A percentile compares a stretch with the other conserved stretches of the same genome.
These are phyloP conservation scores for Dalechampia spathulata DNA, from an alignment of 441 rosid species.

Conservation along the genomic window DNA sequence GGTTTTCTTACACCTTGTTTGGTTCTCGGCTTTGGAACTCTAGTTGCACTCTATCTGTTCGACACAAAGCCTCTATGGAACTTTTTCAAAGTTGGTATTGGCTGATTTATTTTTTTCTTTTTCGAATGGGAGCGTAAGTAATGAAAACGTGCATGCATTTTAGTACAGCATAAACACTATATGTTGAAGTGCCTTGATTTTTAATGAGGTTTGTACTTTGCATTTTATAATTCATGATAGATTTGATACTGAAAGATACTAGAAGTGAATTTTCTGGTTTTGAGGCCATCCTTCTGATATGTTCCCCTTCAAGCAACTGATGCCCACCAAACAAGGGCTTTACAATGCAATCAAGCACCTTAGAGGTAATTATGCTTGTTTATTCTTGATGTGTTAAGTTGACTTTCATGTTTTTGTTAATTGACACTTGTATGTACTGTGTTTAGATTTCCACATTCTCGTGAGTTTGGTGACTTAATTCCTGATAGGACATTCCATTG, in stretches of 20 bases:
- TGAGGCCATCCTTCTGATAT: conserved; percentile 15
- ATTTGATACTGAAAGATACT: background rate
- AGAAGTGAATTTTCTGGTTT: background rate
- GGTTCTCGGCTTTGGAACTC: background rate
- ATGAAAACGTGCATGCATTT: background rate
- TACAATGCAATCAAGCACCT: conserved; percentile 19
- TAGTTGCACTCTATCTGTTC: background rate
- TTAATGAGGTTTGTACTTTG: background rate
- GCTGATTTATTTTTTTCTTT: background rate
- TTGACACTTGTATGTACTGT: background rate
- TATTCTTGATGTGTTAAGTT: background rate
- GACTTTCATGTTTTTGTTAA: background rate
- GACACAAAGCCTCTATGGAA: conserved; percentile 2
- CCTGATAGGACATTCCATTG: background rate
- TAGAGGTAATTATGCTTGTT: conserved; percentile 25
- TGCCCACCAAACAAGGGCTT: conserved; percentile 22
- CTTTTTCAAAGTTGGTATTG: background rate
- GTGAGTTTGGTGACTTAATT: background rate
- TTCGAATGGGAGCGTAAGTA: background rate
- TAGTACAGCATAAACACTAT: background rate
- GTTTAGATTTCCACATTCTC: background rate
- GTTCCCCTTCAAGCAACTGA: conserved; percentile 34
- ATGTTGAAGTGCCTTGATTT: background rate
- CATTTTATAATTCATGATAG: background rate
- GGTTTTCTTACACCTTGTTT: background rate